phyloP scores from a whole-genome alignment of 805 yeast genomes.

The Yueomyces sinensis region DNA sequence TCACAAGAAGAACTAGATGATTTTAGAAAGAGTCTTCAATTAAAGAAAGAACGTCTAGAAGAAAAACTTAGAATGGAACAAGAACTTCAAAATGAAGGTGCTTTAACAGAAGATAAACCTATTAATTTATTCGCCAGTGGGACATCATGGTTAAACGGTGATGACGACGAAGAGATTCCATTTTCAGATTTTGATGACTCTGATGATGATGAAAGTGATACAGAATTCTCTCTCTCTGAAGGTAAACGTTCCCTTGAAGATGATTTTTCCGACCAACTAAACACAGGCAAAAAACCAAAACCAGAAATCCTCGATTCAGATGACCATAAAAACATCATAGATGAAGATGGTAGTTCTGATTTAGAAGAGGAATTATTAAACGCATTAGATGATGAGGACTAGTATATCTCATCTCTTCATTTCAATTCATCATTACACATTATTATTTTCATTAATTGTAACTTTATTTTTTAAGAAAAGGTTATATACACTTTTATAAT shows the following conservation, averaged over 20 bases:
- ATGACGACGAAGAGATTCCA: slow-evolving; percentile 20
- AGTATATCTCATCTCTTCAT: too few species aligned
- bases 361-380: slow-evolving; percentile 21
- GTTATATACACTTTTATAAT: too few species aligned
- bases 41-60: slow-evolving; percentile 17
- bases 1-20: slow-evolving; percentile 29
- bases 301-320: slow-evolving; percentile 2
- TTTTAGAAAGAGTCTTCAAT: slow-evolving; percentile 20
- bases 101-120: slow-evolving; percentile 6
- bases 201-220: slow-evolving; percentile 13
- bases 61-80: slow-evolving; percentile 10
- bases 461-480: too few species aligned
- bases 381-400: slow-evolving; percentile 2
- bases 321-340: slow-evolving; percentile 2
- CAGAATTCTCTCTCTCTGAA: slow-evolving; percentile 1
- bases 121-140: slow-evolving; percentile 18
- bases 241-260: background rate
- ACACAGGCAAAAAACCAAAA: slow-evolving; percentile 2
- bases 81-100: slow-evolving; percentile 6
- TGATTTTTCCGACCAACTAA: slow-evolving; percentile 2
- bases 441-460: too few species aligned
- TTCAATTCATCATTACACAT: too few species aligned
- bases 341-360: slow-evolving; percentile 16
- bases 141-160: slow-evolving; percentile 22
- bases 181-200: slow-evolving; percentile 15